Evolutionary conservation across 768 basidiomycete genomes (phyloP), one percentile per base, ranked within the genome.

Genomic region (Mrakia hoshinonis): DNA sequence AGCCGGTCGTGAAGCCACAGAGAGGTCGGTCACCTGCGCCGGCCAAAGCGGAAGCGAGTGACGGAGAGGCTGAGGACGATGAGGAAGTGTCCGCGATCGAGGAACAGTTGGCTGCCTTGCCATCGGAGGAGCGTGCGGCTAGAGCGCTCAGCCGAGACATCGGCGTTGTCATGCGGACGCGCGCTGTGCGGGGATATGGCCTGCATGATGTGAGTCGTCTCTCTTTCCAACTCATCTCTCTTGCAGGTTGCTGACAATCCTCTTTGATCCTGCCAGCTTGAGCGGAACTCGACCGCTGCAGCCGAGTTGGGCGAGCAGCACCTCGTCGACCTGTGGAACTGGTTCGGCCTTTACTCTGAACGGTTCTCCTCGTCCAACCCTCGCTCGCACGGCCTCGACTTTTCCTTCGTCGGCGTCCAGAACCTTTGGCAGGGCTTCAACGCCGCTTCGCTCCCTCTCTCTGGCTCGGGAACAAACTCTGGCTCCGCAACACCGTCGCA

Each of bases 241-340:
- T 63, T 18, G 62, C 20, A 13, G 15, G n/a, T n/a, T n/a, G n/a
- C n/a, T n/a, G n/a, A n/a, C n/a, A n/a, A n/a, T n/a, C n/a, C n/a
- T n/a, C n/a, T n/a, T n/a, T n/a, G n/a, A 43, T 15, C 43, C 7
- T 15, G 10, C 7, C 54, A 68, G 67, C 34, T 68, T 24, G 67
- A 68, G 0, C 55, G 54, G 0, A 68, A 68, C n/a, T 31, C 54
- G 0, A 20, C 29, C 13, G 43, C 60, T 12, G 43, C 54, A 29
- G 54, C 51, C 0, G 38, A 55, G 11, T 20, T 52, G 11, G 58
- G 58, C 29, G 54, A 68, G 10, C 39, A 46, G 22, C 43, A 38
- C 10, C 51, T 68, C 1, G 67, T 51, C 7, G 67, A 39, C 18
- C 46, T 68, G 18, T 68, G 67, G 67, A 55, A 48, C n/a, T 68